Conservation (phyloP, 106 monocot species). For the Dioscorea zingiberensis region DNA sequence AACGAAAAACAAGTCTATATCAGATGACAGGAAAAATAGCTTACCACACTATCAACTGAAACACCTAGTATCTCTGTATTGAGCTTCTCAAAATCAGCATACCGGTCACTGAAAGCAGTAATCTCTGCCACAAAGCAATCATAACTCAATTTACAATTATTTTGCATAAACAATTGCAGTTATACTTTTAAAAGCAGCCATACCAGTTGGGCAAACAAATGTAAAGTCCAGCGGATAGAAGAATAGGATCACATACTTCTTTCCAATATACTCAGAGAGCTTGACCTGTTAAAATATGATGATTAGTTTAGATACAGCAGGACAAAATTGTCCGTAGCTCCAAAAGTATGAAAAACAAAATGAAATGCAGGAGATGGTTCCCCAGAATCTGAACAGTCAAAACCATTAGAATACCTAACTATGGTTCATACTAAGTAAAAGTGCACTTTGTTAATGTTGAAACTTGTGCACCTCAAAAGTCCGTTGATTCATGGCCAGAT, state of each 20-base stretch:
- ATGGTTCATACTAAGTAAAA: not conserved
- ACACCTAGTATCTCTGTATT: slow-evolving; percentile 87
- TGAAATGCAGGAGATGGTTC: not conserved
- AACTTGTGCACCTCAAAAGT: not conserved
- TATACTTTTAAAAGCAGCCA: not conserved
- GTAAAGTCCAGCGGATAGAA: slow-evolving; percentile 97
- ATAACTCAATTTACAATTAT: not conserved
- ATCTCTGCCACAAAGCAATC: slow-evolving; percentile 47
- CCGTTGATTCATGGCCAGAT: too few relatives aligned
- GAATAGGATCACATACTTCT: slow-evolving; percentile 96
- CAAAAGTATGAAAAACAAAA: not conserved
- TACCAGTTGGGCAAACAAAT: slow-evolving; percentile 94
- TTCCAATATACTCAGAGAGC: slow-evolving; percentile 92
- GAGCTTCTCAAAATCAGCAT: slow-evolving; percentile 74
- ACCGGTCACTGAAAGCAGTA: slow-evolving; percentile 90
- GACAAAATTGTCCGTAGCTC: not conserved
- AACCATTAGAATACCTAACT: not conserved
- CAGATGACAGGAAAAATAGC: slow-evolving; percentile 2
- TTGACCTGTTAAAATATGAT: slow-evolving; percentile 51
- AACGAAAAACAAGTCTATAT: too few relatives aligned
- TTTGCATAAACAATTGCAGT: too few relatives aligned
- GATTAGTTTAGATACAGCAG: not conserved
- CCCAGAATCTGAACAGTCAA: not conserved
- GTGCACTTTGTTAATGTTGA: not conserved
- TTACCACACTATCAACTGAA: slow-evolving; percentile 96